A percentile compares a stretch with the other conserved stretches of the same genome.
These are phyloP conservation scores for Lolium multiflorum DNA, from an alignment of 176 grass and related monocot species.

Conservation along the genomic window DNA sequence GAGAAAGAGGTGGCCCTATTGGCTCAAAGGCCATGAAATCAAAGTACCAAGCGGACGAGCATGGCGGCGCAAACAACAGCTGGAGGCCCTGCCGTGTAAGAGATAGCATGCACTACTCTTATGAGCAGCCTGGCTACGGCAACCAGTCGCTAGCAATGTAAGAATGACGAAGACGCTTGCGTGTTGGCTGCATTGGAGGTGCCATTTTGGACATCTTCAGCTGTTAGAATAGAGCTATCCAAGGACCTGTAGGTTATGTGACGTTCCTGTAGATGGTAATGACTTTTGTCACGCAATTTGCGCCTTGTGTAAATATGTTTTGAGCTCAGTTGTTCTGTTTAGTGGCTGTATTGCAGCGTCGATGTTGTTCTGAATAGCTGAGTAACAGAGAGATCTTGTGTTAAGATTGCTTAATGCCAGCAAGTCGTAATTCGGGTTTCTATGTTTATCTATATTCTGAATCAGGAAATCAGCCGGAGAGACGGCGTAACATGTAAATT, in stretches of 20 bases:
- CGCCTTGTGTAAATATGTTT: constrained; percentile 34
- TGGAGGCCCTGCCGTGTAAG: constrained; percentile 54
- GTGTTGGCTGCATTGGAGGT: constrained; percentile 6
- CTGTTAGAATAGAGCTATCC: constrained; percentile 1
- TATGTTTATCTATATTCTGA: background rate
- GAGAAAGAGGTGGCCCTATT: constrained; percentile 51
- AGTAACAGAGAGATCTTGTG: background rate
- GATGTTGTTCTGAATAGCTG: constrained; percentile 7
- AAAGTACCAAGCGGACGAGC: constrained; percentile 45
- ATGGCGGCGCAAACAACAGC: constrained; percentile 23
- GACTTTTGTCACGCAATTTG: constrained; percentile 39
- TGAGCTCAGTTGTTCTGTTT: constrained; percentile 21
- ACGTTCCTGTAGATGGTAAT: constrained; percentile 42
- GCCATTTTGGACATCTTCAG: constrained; percentile 9
- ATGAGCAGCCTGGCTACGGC: constrained; percentile 48
- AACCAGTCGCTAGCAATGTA: constrained; percentile 60
- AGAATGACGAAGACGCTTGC: background rate
- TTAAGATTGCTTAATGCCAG: background rate
- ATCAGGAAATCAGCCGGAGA: background rate
- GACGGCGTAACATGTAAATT: background rate
- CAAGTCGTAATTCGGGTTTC: background rate
- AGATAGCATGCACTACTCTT: constrained; percentile 50
- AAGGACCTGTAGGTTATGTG: constrained; percentile 28
- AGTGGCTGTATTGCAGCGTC: constrained; percentile 35
- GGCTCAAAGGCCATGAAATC: constrained; percentile 59